phyloP scores from a whole-genome alignment of 148 eudicot genomes.

The Vaccinium darrowii region DNA sequence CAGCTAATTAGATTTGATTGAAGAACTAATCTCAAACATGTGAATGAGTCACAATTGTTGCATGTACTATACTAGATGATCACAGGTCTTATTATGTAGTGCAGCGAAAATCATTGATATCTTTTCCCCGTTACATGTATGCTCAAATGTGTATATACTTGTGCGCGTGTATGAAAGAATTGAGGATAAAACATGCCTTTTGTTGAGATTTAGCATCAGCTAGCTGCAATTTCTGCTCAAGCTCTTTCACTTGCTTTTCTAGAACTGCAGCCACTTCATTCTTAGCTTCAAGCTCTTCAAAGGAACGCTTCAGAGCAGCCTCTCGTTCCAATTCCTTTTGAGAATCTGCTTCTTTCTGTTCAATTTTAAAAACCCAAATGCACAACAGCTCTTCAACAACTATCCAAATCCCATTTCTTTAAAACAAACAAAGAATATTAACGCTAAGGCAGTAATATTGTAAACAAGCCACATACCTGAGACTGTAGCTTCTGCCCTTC shows the following conservation, averaged over 20 bases:
- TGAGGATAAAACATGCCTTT: constrained; percentile 47
- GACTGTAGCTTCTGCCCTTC: constrained; percentile 68
- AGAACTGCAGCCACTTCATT: constrained; percentile 42
- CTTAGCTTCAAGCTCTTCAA: constrained; percentile 66
- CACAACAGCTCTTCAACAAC: constrained; percentile 6
- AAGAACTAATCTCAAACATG: neutral
- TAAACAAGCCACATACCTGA: constrained; percentile 41
- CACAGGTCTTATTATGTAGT: neutral
- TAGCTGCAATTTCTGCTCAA: constrained; percentile 63
- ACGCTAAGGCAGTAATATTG: neutral
- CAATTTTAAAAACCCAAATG: constrained; percentile 13
- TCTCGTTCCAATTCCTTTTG: constrained; percentile 55
- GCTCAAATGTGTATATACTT: neutral
- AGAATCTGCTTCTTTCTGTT: constrained; percentile 61
- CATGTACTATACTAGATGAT: neutral
- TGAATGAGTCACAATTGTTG: neutral
- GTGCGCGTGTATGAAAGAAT: neutral
- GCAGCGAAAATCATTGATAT: neutral
- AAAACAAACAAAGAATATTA: neutral
- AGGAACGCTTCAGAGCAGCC: constrained; percentile 41
- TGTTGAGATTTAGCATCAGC: constrained; percentile 47
- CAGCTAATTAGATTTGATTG: constrained; percentile 11
- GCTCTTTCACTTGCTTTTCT: constrained; percentile 69
- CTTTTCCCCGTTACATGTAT: neutral
- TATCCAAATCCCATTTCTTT: neutral